Evolutionary conservation across 345 rosid genomes (phyloP).

Genomic region (Eucalyptus erythrocorys): DNA sequence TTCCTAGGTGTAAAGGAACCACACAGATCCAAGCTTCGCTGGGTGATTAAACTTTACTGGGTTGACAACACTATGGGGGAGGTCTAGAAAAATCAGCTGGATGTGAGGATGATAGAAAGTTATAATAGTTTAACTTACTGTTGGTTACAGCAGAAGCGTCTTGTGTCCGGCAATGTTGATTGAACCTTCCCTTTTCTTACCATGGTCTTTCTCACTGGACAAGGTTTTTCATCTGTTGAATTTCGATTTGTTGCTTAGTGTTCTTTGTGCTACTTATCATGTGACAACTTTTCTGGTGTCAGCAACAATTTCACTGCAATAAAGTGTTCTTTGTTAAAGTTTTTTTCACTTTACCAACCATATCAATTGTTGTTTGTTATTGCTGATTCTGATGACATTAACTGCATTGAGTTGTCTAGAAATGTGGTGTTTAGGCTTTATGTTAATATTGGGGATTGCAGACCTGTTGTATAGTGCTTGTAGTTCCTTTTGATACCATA

Average conservation of each 20-base stretch:
- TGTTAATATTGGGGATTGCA: not conserved
- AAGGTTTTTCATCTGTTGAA: not conserved
- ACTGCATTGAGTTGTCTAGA: not conserved
- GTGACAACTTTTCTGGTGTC: not conserved
- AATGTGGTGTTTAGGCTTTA: not conserved
- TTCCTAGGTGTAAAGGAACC: not conserved
- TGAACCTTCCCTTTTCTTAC: not conserved
- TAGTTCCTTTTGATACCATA: not conserved
- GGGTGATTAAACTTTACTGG: not conserved
- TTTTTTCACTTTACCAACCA: not conserved
- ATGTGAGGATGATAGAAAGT: not conserved
- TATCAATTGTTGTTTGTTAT: not conserved
- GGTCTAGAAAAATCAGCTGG: not conserved
- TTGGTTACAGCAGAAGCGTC: not conserved
- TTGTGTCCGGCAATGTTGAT: not conserved
- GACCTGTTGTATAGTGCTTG: not conserved
- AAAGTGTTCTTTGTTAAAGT: not conserved
- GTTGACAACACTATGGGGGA: not conserved
- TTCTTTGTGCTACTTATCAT: not conserved
- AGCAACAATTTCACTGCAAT: not conserved
- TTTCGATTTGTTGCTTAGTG: not conserved
- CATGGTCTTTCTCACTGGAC: not conserved
- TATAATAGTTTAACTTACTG: not conserved
- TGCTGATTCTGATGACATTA: not conserved
- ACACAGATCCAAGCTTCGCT: not conserved